phyloP scores from a whole-genome alignment of 2,329 filamentous ascomycete genomes.

The Macroventuria anomochaeta region DNA sequence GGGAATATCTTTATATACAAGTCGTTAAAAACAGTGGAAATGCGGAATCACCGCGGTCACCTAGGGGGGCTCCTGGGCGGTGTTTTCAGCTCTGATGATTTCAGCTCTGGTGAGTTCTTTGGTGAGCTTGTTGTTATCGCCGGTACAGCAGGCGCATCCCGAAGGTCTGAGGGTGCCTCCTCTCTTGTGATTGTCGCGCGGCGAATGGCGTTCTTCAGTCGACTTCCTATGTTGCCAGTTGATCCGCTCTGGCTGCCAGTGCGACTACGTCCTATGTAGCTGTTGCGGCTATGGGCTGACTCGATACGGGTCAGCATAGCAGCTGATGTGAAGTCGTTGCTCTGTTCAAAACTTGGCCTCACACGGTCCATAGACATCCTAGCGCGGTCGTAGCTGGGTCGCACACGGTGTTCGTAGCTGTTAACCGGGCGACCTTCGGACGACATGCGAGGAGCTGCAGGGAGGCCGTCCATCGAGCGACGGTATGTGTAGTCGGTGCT shows the following conservation, averaged over 20 bases:
- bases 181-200: conserved; percentile 39
- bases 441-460: conserved; percentile 40
- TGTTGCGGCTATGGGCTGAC: conserved; percentile 58
- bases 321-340: conserved; percentile 89
- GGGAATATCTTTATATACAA: conserved; percentile 39
- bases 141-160: conserved; percentile 26
- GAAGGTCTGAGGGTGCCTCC: conserved; percentile 31
- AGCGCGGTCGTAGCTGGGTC: conserved; percentile 88
- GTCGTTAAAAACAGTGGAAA: conserved; percentile 32
- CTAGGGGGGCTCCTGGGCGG: conserved; percentile 25
- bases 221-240: conserved; percentile 23
- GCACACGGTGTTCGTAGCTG: conserved; percentile 51
- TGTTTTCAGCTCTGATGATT: conserved; percentile 14
- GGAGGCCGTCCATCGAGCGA: conserved; percentile 43
- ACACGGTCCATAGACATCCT: conserved; percentile 86
- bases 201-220: conserved; percentile 35
- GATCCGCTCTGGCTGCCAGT: conserved; percentile 17
- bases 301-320: conserved; percentile 85
- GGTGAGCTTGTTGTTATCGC: conserved; percentile 12
- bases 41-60: conserved; percentile 15
- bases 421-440: conserved; percentile 29
- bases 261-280: conserved; percentile 19
- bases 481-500: conserved; percentile 83
- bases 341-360: conserved; percentile 83
- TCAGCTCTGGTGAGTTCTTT: conserved; percentile 4